Base-by-base conservation (phyloP, 805 yeast species). In the Candida pseudoglaebosa region DNA sequence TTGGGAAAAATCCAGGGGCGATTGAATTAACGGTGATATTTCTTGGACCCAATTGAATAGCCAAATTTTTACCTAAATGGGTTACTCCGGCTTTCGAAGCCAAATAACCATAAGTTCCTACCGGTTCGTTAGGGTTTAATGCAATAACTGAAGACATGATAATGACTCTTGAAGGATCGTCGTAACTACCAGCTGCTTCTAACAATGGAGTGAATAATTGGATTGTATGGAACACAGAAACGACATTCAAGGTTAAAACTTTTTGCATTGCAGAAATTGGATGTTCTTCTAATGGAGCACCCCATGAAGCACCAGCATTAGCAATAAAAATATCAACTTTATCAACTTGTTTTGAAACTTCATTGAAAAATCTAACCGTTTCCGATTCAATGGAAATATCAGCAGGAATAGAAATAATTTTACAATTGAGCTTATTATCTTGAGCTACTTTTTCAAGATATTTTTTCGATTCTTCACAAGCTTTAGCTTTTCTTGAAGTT, bases 261-360 rank as follows among this genome's bases (percentile, higher is more conserved):
- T 82, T 82, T 47, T 71, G 75, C 47, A 83, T 56, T 1, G 85
- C 87, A 3, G 61, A 43, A 20, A 77, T 77, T 3, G 86, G 78
- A 52, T 84, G 89, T 8, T 62, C 60, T 28, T 68, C 78, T 35
- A 84, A 57, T 9, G 75, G 75, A 1, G 78, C 81, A 14, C 89
- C 90, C 90, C 90, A 83, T 10, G 82, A 62, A 6, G 89, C 88
- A 21, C 91, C 91, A 4, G 91, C 90, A 51, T 83, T 84, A 35
- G 89, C 86, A 49, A 81, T 69, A 45, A 83, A 67, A 43, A 83
- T 80, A 56, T 83, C 78, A 26, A 82, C 69, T 49, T 70, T 65
- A 13, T 57, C 56, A 18, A 74, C 72, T 15, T 52, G 54, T 40
- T 60, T 55, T 12, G 56, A 43, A 12, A 74, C 73, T 28, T 65